phyloP scores from a whole-genome alignment of 805 yeast genomes.

The Cyberlindnera suaveolens region DNA sequence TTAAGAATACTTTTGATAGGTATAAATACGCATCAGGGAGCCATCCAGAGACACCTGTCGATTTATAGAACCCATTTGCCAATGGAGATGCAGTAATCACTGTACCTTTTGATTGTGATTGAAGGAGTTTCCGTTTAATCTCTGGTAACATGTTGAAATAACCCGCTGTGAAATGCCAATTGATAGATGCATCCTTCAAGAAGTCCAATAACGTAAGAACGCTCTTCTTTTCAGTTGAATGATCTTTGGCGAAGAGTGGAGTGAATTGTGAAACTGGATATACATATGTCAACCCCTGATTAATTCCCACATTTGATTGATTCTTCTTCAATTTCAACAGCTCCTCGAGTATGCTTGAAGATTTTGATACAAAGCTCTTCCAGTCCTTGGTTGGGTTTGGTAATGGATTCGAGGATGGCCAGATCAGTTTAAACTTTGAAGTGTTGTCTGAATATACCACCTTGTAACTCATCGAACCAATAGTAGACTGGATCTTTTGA shows the following conservation, averaged over 20 bases:
- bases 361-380: slow-evolving; percentile 44
- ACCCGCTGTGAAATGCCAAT: slow-evolving; percentile 93
- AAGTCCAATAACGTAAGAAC: slow-evolving; percentile 55
- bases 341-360: slow-evolving; percentile 52
- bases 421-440: slow-evolving; percentile 50
- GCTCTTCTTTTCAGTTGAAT: slow-evolving; percentile 79
- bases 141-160: slow-evolving; percentile 88
- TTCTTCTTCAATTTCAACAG: slow-evolving; percentile 41
- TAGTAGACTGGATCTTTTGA: slow-evolving; percentile 58
- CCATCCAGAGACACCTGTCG: slow-evolving; percentile 73
- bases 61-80: slow-evolving; percentile 89
- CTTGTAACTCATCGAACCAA: slow-evolving; percentile 67
- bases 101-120: slow-evolving; percentile 52
- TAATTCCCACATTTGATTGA: slow-evolving; percentile 6
- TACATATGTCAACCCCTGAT: slow-evolving; percentile 51
- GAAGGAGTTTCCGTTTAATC: slow-evolving; percentile 51
- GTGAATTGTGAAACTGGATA: slow-evolving; percentile 91
- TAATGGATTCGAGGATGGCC: slow-evolving; percentile 68
- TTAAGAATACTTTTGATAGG: slow-evolving; percentile 63
- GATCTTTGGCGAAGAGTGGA: slow-evolving; percentile 58
- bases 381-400: slow-evolving; percentile 60
- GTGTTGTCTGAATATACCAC: slow-evolving; percentile 39
- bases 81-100: slow-evolving; percentile 90
- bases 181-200: slow-evolving; percentile 45
- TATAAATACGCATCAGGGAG: slow-evolving; percentile 84